A percentile compares a stretch with the other conserved stretches of the same genome.
Evolutionary conservation across 1,284 basidiomycete genomes (phyloP).

Genomic region (Puccinia polysora): DNA sequence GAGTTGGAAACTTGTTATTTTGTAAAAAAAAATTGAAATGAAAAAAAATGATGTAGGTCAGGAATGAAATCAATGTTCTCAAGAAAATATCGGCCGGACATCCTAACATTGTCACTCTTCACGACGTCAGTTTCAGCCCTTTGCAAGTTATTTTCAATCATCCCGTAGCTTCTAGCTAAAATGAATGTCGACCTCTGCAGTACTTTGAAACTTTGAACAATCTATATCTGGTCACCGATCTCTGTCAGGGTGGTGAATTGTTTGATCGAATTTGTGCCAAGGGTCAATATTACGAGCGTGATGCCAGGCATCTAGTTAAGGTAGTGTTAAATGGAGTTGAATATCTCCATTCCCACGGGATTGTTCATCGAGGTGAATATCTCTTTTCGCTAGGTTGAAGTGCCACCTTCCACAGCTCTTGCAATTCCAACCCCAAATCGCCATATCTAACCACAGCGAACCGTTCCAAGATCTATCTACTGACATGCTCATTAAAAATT

Average conservation of each 20-base stretch:
- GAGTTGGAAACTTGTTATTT: no score
- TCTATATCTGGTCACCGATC: constrained; percentile 74
- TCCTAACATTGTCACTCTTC: constrained; percentile 59
- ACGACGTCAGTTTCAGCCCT: constrained; percentile 44
- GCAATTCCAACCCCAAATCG: no score
- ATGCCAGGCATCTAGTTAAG: constrained; percentile 81
- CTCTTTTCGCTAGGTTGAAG: neutral
- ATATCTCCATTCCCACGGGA: constrained; percentile 85
- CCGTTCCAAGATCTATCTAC: neutral
- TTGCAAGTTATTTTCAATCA: constrained; percentile 7
- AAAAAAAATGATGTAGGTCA: constrained; percentile 61
- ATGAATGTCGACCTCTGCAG: constrained; percentile 56
- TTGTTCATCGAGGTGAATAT: constrained; percentile 80
- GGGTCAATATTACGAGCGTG: constrained; percentile 89
- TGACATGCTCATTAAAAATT: neutral
- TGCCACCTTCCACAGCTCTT: neutral
- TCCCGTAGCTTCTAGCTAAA: neutral
- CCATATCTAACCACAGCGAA: no score
- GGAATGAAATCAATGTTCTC: constrained; percentile 93
- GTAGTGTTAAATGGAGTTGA: constrained; percentile 81
- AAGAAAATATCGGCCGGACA: constrained; percentile 91
- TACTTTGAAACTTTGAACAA: constrained; percentile 43
- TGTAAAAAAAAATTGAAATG: neutral
- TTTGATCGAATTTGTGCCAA: constrained; percentile 98
- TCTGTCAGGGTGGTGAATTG: constrained; percentile 95